phyloP scores from a whole-genome alignment of 179 eudicot genomes.

The Silene coronaria region DNA sequence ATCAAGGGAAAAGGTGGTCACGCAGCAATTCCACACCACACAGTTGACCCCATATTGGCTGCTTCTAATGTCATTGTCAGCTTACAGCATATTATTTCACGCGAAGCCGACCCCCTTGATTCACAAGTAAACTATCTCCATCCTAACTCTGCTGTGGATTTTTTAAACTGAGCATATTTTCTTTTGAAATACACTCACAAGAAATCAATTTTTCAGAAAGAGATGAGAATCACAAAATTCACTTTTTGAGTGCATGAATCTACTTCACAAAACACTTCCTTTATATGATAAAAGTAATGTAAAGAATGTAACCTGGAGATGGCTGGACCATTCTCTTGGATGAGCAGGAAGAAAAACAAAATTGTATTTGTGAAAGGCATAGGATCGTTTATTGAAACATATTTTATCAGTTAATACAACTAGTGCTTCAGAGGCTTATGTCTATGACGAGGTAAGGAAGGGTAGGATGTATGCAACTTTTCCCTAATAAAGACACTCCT shows the following conservation, averaged over 20 bases:
- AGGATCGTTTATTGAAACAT: neutral
- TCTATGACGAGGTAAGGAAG: neutral
- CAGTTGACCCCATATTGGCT: slow-evolving; percentile 88
- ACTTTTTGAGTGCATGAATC: neutral
- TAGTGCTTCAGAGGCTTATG: neutral
- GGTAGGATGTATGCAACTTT: neutral
- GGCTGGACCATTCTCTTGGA: too few species aligned
- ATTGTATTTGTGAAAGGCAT: too few species aligned
- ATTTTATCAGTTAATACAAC: neutral
- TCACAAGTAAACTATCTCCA: slow-evolving; percentile 53
- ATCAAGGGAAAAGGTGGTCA: slow-evolving; percentile 95
- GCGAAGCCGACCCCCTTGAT: slow-evolving; percentile 99
- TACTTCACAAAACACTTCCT: neutral
- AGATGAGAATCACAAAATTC: neutral
- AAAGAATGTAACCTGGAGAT: neutral
- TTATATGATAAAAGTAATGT: neutral
- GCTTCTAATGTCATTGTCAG: slow-evolving; percentile 89
- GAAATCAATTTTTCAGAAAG: neutral
- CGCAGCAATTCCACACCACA: slow-evolving; percentile 93
- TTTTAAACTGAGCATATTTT: slow-evolving; percentile 7
- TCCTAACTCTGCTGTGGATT: neutral
- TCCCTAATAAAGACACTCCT: neutral
- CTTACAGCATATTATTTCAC: slow-evolving; percentile 89
- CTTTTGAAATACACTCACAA: neutral
- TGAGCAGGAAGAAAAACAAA: too few species aligned